phyloP scores from a whole-genome alignment of 2,329 filamentous ascomycete genomes.

The Botrytis pseudocinerea region DNA sequence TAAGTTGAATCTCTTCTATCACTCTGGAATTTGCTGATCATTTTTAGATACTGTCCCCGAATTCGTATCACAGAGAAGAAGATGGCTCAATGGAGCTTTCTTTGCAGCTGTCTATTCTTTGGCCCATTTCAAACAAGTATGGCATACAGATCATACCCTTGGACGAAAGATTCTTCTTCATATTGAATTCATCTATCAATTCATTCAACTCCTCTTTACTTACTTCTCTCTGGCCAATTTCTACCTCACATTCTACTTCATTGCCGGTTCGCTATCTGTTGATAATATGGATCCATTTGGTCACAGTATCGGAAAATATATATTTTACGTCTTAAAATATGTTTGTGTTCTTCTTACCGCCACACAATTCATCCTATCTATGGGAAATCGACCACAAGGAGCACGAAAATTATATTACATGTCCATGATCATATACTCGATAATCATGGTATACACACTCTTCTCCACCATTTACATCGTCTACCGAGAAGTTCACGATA shows the following conservation, averaged over 20 bases:
- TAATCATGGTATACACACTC: conserved; percentile 95
- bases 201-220: conserved; percentile 89
- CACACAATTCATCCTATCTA: conserved; percentile 92
- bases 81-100: conserved; percentile 98
- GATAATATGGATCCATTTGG: conserved; percentile 84
- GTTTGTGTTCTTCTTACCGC: conserved; percentile 83
- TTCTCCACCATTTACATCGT: conserved; percentile 91
- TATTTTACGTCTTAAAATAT: conserved; percentile 87
- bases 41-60: conserved; percentile 82
- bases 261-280: conserved; percentile 86
- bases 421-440: conserved; percentile 83
- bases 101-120: conserved; percentile 98
- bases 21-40: conserved; percentile 23
- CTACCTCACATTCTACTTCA: conserved; percentile 98
- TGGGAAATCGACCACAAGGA: conserved; percentile 94
- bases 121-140: conserved; percentile 91
- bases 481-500: conserved; percentile 66
- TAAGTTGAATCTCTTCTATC: conserved; percentile 50
- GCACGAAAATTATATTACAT: conserved; percentile 86
- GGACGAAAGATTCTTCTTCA: conserved; percentile 88
- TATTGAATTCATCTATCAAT: conserved; percentile 93
- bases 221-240: conserved; percentile 99
- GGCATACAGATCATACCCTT: conserved; percentile 87
- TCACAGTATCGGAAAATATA: conserved; percentile 76
- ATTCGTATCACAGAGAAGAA: conserved; percentile 92